These are phyloP conservation scores for Spencermartinsiella ligniputridi DNA, from an alignment of 1,139 yeast species.

Conservation along the genomic window DNA sequence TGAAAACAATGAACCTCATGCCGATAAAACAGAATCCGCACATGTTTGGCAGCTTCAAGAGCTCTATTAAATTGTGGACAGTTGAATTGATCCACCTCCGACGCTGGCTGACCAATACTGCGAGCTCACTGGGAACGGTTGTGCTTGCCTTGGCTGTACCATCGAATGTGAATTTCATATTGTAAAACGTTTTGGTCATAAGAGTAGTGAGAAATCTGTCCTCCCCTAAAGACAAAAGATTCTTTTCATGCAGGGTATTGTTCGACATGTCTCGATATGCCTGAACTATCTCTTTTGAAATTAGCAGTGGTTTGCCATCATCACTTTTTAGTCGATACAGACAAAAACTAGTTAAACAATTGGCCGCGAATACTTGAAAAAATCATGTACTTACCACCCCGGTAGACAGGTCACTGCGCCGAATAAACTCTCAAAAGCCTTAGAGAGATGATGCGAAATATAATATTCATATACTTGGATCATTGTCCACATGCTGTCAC, in stretches of 20 bases:
- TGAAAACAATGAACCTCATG: slow-evolving; percentile 36
- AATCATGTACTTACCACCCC: slow-evolving; percentile 22
- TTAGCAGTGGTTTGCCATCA: slow-evolving; percentile 31
- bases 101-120: slow-evolving; percentile 34
- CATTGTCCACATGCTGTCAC: slow-evolving; percentile 34
- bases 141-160: slow-evolving; percentile 35
- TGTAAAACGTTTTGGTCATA: slow-evolving; percentile 31
- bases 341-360: slow-evolving; percentile 27
- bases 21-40: slow-evolving; percentile 36
- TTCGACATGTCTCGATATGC: slow-evolving; percentile 32
- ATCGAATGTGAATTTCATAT: slow-evolving; percentile 30
- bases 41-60: slow-evolving; percentile 31
- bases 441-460: slow-evolving; percentile 37
- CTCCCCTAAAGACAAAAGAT: slow-evolving; percentile 36
- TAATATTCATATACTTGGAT: slow-evolving; percentile 39
- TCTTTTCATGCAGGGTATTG: slow-evolving; percentile 35
- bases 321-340: slow-evolving; percentile 32
- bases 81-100: slow-evolving; percentile 40
- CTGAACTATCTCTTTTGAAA: slow-evolving; percentile 32
- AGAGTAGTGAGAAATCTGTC: slow-evolving; percentile 37
- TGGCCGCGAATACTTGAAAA: not conserved
- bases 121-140: slow-evolving; percentile 34
- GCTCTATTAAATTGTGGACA: slow-evolving; percentile 36
- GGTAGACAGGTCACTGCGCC: slow-evolving; percentile 40
- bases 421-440: slow-evolving; percentile 36